Conservation (phyloP, 2,329 filamentous ascomycete genomes). For the Claviceps sp. region DNA sequence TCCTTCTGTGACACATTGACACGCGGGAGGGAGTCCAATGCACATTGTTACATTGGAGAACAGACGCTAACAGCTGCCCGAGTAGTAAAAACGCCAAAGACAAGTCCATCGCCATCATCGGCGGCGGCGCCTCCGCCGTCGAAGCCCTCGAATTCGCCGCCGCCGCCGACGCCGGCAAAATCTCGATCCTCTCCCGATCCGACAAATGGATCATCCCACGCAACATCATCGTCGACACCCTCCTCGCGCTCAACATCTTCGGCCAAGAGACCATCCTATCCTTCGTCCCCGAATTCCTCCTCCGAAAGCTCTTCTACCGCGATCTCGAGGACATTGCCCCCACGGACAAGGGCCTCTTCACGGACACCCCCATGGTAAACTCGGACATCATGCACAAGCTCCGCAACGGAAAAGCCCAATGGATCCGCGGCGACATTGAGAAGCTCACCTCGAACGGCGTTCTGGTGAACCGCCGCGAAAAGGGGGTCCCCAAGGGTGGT, state of each 20-base stretch:
- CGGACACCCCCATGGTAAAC: constrained; percentile 78
- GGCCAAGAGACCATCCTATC: constrained; percentile 64
- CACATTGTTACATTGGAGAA: too few species aligned
- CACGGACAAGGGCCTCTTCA: constrained; percentile 57
- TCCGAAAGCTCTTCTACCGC: constrained; percentile 70
- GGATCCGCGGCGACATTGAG: constrained; percentile 70
- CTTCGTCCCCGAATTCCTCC: constrained; percentile 63
- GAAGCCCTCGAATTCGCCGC: constrained; percentile 73
- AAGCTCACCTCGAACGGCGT: constrained; percentile 51
- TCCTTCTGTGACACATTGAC: background rate
- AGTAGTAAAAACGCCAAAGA: constrained; percentile 50
- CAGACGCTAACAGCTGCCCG: background rate
- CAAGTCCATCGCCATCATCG: constrained; percentile 65
- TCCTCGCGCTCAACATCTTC: constrained; percentile 67
- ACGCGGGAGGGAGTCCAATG: too few species aligned
- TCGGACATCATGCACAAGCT: constrained; percentile 66
- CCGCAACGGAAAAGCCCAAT: constrained; percentile 56
- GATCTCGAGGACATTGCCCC: constrained; percentile 65
- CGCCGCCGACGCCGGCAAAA: constrained; percentile 49
- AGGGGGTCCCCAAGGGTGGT: constrained; percentile 63
- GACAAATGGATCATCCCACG: constrained; percentile 84
- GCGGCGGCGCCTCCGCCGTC: constrained; percentile 68
- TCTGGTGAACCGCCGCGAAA: constrained; percentile 54
- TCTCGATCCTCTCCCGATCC: constrained; percentile 59
- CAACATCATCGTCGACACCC: constrained; percentile 58